Percentiles rank a stretch among this genome's conserved stretches.
Evolutionary conservation across 2,329 filamentous ascomycete species (phyloP).

Genomic region (Graphiopsis chlorocephala): DNA sequence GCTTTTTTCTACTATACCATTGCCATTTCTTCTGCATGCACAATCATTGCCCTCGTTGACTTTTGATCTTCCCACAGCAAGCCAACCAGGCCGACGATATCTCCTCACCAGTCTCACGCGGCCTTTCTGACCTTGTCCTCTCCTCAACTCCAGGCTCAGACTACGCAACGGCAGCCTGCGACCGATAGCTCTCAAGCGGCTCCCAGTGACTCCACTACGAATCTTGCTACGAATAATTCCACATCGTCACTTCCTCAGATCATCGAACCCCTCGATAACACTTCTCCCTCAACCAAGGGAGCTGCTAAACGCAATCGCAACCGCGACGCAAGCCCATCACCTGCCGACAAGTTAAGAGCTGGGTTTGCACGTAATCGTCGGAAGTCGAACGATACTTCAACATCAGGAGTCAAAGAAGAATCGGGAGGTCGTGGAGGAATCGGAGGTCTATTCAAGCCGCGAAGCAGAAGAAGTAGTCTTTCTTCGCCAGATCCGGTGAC

Average conservation of each 20-base stretch:
- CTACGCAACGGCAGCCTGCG: constrained; percentile 23
- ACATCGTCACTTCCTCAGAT: constrained; percentile 36
- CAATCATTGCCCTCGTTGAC: constrained; percentile 1
- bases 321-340: constrained; percentile 53
- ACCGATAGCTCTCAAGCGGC: constrained; percentile 20
- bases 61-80: constrained; percentile 1
- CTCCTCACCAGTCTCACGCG: constrained; percentile 49
- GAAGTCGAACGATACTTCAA: constrained; percentile 39
- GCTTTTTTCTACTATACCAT: neutral
- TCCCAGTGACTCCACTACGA: neutral
- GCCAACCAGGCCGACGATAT: constrained; percentile 34
- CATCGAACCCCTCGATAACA: constrained; percentile 26
- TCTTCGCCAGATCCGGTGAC: constrained; percentile 21
- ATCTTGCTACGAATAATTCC: constrained; percentile 23
- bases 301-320: constrained; percentile 47
- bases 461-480: constrained; percentile 34
- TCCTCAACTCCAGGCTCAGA: constrained; percentile 38
- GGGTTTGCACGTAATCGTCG: constrained; percentile 60
- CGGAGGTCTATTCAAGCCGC: constrained; percentile 42
- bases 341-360: constrained; percentile 67
- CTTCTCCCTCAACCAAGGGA: constrained; percentile 22
- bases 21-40: neutral
- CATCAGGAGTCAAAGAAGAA: constrained; percentile 6
- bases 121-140: constrained; percentile 51
- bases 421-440: constrained; percentile 40